Percentiles rank a stretch among this genome's conserved stretches.
Evolutionary conservation across 805 yeast genomes (phyloP).

Genomic region (Schwanniomyces pseudopolymorphus): DNA sequence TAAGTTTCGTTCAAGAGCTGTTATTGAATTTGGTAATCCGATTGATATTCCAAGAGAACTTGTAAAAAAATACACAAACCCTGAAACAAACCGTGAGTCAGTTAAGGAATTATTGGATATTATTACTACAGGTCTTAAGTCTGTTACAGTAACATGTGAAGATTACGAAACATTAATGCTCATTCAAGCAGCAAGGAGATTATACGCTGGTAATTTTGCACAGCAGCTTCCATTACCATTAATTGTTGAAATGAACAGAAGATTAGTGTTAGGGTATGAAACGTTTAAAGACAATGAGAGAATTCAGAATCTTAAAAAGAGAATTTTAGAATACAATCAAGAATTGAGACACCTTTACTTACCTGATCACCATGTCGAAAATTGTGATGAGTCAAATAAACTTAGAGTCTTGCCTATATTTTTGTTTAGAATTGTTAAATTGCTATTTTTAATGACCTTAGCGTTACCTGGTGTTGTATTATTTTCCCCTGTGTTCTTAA

Average conservation of each 20-base stretch:
- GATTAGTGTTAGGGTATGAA: constrained; percentile 79
- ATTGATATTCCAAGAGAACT: constrained; percentile 58
- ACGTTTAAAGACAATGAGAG: constrained; percentile 70
- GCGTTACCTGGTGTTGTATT: constrained; percentile 87
- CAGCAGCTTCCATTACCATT: constrained; percentile 75
- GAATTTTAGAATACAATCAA: constrained; percentile 70
- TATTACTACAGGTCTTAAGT: constrained; percentile 69
- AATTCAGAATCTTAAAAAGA: constrained; percentile 56
- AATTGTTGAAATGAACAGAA: constrained; percentile 86
- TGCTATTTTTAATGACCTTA: constrained; percentile 55
- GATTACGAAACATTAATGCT: constrained; percentile 89
- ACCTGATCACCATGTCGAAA: constrained; percentile 61
- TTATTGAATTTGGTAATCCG: constrained; percentile 90
- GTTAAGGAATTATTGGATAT: constrained; percentile 69
- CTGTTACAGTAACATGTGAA: constrained; percentile 86
- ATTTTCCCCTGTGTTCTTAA: constrained; percentile 84
- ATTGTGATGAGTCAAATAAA: constrained; percentile 51
- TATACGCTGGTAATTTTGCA: constrained; percentile 75
- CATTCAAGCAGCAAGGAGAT: constrained; percentile 87
- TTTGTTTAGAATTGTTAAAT: constrained; percentile 54
- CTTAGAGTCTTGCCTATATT: constrained; percentile 52
- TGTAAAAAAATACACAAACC: constrained; percentile 63
- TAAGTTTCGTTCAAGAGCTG: constrained; percentile 92
- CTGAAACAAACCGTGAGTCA: constrained; percentile 69
- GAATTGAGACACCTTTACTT: constrained; percentile 47